Base-by-base conservation (phyloP, 352 stramenopile species). In the Blastocystis sp. region DNA sequence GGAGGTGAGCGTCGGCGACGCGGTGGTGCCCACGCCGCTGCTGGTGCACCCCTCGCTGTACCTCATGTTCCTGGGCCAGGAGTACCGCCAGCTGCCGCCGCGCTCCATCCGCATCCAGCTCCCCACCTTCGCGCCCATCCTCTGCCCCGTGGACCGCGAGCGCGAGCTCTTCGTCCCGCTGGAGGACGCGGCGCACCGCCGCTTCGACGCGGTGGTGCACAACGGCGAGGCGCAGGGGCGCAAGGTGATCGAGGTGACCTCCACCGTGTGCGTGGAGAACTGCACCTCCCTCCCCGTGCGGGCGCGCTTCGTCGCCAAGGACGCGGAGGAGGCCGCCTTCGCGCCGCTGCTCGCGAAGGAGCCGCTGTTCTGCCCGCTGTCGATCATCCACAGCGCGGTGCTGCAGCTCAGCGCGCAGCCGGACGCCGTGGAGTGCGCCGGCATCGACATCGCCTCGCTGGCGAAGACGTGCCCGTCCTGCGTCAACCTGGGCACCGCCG, bases 31-130 rank as follows among this genome's bases (percentile, higher is more conserved):
- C 2, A 78, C 78, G 1, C 56, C 48, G 38, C 17, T 88, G 43
- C 78, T 61, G 28, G 78, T 61, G 10, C 78, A 88, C 66, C 78
- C 78, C 2, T 88, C 78, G 14, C 45, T 88, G 64, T 21, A 60
- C 19, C 48, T 88, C 11, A n/a, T 84, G 1, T 84, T 84, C 74
- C 45, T 84, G 52, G 69, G 69, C 40, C 14, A 82, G 74, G 48
- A 84, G 2, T 84, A 84, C 48, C 74, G 53, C 11, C 43, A 66
- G 52, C 67, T 84, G 28, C 74, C 74, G 1, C 53, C 41, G 11
- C 74, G 74, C 66, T 38, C 17, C 17, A 48, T 84, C 11, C n/a
- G 19, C 5, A 52, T 84, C 17, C 52, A 45, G 5, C 17, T 84
- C 3, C 53, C 67, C 28, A 53, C 34, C 45, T 84, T 69, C 52